Evolutionary conservation across 2,329 filamentous ascomycete genomes (phyloP).

Genomic region (Microcera coccophila): DNA sequence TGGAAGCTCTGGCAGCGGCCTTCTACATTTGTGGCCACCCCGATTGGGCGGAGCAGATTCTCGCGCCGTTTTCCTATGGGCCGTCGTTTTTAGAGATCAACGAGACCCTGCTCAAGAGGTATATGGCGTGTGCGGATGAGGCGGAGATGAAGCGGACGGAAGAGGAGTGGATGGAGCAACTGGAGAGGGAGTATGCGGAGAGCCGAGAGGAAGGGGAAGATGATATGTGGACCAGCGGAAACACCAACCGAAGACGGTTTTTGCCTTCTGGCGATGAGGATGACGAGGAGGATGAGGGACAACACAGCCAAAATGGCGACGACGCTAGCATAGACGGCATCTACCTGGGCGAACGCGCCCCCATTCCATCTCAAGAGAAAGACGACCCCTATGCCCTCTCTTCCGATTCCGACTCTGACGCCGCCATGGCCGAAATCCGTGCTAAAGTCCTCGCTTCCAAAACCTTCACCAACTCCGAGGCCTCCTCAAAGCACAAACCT

Average conservation of each 20-base stretch:
- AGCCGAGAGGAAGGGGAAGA: constrained; percentile 66
- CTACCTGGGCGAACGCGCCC: constrained; percentile 55
- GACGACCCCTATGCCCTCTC: constrained; percentile 72
- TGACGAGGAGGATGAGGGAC: constrained; percentile 45
- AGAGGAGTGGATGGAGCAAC: constrained; percentile 79
- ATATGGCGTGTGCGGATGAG: constrained; percentile 79
- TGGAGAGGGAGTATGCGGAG: constrained; percentile 85
- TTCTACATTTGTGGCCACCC: constrained; percentile 89
- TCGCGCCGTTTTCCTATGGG: constrained; percentile 85
- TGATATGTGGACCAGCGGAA: constrained; percentile 88
- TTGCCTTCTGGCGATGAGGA: constrained; percentile 56
- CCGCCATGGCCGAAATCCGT: constrained; percentile 86
- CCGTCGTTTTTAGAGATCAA: constrained; percentile 90
- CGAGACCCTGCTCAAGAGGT: constrained; percentile 71
- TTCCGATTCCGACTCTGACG: constrained; percentile 74
- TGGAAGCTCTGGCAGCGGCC: constrained; percentile 86
- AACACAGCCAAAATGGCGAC: constrained; percentile 41
- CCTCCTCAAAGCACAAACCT: constrained; percentile 44
- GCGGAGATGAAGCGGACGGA: constrained; percentile 80
- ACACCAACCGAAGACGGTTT: constrained; percentile 66
- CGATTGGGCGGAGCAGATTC: constrained; percentile 83
- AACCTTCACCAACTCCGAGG: constrained; percentile 59
- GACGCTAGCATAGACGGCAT: constrained; percentile 53
- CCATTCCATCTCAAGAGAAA: constrained; percentile 43
- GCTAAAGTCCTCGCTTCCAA: constrained; percentile 88